Evolutionary conservation across 257 asterid genomes (phyloP).

Genomic region (Cruciata laevipes): DNA sequence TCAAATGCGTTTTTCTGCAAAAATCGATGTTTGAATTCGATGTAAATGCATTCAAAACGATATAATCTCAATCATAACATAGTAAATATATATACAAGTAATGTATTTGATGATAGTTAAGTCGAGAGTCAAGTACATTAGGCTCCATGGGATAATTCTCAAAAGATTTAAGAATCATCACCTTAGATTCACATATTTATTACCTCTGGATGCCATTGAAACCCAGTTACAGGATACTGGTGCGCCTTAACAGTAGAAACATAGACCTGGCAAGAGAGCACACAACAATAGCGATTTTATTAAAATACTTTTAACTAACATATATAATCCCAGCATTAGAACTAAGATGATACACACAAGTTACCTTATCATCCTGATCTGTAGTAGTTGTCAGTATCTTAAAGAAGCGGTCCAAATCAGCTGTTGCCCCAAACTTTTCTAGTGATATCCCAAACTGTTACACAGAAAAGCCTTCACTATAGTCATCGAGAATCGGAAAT

Average conservation of each 20-base stretch:
- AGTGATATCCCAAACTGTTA: background rate
- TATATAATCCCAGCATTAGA: background rate
- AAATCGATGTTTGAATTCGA: background rate
- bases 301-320: no score
- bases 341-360: background rate
- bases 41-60: background rate
- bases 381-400: background rate
- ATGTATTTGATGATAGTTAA: no score
- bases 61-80: background rate
- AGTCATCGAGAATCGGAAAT: no score
- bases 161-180: no score
- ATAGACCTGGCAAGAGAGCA: background rate
- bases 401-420: background rate
- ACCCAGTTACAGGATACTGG: background rate
- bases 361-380: background rate
- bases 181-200: background rate
- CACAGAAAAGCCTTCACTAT: no score
- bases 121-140: no score
- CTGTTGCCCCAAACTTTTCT: background rate
- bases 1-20: constrained; percentile 93
- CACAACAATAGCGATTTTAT: background rate
- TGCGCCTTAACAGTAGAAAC: background rate
- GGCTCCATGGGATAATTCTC: no score
- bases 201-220: background rate
- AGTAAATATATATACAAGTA: no score